Percentiles rank a stretch among this genome's conserved stretches.
These are phyloP conservation scores for Neopestalotiopsis clavispora DNA, from an alignment of 2,329 filamentous ascomycete species.

Conservation along the genomic window DNA sequence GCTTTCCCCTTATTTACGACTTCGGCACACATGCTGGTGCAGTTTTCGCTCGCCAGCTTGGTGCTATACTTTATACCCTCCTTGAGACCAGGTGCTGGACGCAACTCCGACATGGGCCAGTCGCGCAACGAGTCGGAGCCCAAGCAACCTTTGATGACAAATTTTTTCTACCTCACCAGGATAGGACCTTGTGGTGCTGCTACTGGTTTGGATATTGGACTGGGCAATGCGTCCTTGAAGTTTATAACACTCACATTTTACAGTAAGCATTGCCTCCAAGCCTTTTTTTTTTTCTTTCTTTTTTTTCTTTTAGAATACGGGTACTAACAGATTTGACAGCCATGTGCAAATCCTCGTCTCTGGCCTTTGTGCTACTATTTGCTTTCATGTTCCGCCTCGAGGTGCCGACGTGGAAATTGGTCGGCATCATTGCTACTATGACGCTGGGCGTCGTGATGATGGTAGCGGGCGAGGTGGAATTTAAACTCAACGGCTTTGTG, in stretches of 20 bases:
- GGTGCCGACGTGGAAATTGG: constrained; percentile 81
- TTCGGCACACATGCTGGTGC: constrained; percentile 92
- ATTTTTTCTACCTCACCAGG: constrained; percentile 88
- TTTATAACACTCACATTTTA: constrained; percentile 98
- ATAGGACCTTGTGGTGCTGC: constrained; percentile 91
- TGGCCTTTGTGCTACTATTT: constrained; percentile 94
- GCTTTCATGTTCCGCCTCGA: constrained; percentile 94
- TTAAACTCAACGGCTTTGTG: constrained; percentile 83
- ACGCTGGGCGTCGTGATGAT: constrained; percentile 95
- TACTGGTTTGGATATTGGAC: constrained; percentile 92
- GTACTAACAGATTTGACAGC: constrained; percentile 48
- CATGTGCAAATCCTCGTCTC: constrained; percentile 98
- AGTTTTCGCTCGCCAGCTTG: constrained; percentile 78
- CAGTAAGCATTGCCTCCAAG: constrained; percentile 57
- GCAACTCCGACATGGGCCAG: constrained; percentile 53
- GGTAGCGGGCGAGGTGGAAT: constrained; percentile 94
- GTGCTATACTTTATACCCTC: constrained; percentile 85
- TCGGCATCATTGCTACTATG: constrained; percentile 89
- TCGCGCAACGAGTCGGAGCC: constrained; percentile 60
- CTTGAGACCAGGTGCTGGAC: constrained; percentile 68
- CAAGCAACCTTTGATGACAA: constrained; percentile 74
- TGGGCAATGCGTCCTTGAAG: constrained; percentile 94
- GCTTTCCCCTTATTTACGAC: constrained; percentile 95
- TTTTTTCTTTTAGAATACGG: not conserved
- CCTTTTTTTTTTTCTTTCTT: too few relatives aligned